Base-by-base conservation (phyloP, 495 filamentous ascomycete genomes). In the Bombardia bombarda region DNA sequence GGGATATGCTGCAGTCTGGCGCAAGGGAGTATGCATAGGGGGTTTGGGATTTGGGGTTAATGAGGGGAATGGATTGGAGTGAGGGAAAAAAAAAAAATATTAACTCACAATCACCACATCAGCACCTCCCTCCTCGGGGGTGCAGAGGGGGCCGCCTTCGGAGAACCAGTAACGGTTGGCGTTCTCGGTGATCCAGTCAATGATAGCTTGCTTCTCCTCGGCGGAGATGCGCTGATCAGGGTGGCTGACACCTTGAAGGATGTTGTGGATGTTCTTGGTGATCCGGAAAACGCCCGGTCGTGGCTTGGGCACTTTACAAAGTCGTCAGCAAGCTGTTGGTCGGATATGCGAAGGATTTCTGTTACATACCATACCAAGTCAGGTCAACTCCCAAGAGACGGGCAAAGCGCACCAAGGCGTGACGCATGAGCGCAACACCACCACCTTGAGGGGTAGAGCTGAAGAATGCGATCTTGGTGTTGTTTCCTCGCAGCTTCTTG, bases 241-340 rank as follows among this genome's bases (percentile, higher is more conserved):
- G 20, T 71, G 63, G 23, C 78, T 76, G 19, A 90, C 86, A 16
- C 87, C 87, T 67, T 95, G 87, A 3, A 95, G 79, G 52, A 92
- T 92, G 57, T 95, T 95, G 73, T 95, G 87, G 51, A 88, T 85
- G 36, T 80, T 89, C 63, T 95, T 95, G 42, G 87, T 95, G 45
- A 87, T 82, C 25, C 85, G 77, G 62, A 93, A 95, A 13, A 90
- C 83, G 14, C 82, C 84, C 0, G 87, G 86, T 25, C 82, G 81
- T 14, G 87, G 87, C 55, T 87, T 89, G 4, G 87, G 88, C 3
- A 93, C 87, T 73, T 36, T 19, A 23, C 13, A n/a, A 12, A 43
- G 45, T 53, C 33, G 54, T 32, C 26, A 28, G 19, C 19, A 16
- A 52, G 77, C 74, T 74, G 80, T 40, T 22, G 16, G 10, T n/a